These are phyloP conservation scores for Botrytis fragariae DNA, from an alignment of 2,329 filamentous ascomycete species.

Conservation along the genomic window DNA sequence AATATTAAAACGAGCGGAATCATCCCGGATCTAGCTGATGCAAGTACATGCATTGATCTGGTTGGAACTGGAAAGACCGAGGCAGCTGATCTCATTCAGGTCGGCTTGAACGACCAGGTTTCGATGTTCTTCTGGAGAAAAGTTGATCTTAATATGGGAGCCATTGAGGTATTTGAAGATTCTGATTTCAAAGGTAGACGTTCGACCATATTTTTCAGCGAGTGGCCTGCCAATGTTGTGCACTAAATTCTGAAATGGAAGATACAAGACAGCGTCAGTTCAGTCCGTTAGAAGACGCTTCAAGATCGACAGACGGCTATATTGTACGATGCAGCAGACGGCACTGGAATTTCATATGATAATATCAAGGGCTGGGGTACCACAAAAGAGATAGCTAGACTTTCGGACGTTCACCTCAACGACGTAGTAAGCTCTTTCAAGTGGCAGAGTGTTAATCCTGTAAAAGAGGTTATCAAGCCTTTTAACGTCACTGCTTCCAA, in stretches of 20 bases:
- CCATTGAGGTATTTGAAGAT: background rate
- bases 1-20: background rate
- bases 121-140: conserved; percentile 7
- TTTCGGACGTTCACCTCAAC: too few species aligned
- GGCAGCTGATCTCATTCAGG: background rate
- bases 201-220: background rate
- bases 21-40: background rate
- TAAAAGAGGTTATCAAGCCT: background rate
- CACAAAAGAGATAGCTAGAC: background rate
- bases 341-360: background rate
- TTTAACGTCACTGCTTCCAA: background rate
- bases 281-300: background rate
- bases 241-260: background rate
- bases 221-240: background rate
- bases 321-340: background rate
- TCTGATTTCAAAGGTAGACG: background rate
- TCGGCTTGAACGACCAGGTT: background rate
- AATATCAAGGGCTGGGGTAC: background rate
- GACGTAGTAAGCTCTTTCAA: background rate
- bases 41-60: background rate
- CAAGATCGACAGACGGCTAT: background rate
- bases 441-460: background rate
- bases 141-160: conserved; percentile 3
- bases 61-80: background rate
- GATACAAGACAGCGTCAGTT: background rate